Conservation (phyloP, 2,329 filamentous ascomycete genomes). For the Aschersonia sp. region DNA sequence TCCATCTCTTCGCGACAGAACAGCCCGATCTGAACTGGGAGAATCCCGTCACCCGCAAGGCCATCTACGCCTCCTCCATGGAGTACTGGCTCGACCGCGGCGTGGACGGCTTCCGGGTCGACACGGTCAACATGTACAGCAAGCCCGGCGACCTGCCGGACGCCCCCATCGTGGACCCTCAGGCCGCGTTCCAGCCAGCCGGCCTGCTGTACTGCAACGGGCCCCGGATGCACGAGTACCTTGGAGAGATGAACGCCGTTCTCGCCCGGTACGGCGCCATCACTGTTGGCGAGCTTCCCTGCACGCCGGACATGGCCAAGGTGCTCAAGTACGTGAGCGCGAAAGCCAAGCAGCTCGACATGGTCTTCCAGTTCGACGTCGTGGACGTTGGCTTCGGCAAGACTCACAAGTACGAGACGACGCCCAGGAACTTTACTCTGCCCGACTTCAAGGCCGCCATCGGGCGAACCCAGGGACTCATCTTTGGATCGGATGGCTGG, state of each 20-base stretch:
- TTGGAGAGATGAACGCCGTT: conserved; percentile 50
- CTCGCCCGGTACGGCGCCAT: conserved; percentile 48
- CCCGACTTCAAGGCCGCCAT: conserved; percentile 32
- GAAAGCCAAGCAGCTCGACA: conserved; percentile 44
- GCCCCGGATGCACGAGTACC: conserved; percentile 52
- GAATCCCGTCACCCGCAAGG: conserved; percentile 48
- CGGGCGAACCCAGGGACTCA: conserved; percentile 33
- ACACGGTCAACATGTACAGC: conserved; percentile 60
- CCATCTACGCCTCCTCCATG: conserved; percentile 58
- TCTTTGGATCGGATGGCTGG: conserved; percentile 42
- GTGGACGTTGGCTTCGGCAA: conserved; percentile 44
- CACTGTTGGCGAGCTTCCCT: conserved; percentile 55
- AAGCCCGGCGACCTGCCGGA: conserved; percentile 46
- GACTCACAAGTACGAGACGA: conserved; percentile 37
- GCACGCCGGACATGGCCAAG: conserved; percentile 40
- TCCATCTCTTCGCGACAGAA: conserved; percentile 59
- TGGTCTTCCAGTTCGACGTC: conserved; percentile 56
- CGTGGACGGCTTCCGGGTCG: conserved; percentile 60
- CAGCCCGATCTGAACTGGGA: conserved; percentile 87
- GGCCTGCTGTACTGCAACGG: conserved; percentile 50
- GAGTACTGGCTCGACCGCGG: conserved; percentile 67
- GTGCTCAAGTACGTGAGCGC: conserved; percentile 47
- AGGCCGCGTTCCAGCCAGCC: conserved; percentile 34
- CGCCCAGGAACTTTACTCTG: conserved; percentile 27
- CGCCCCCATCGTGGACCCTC: conserved; percentile 35